These are phyloP conservation scores for Pythium sp. DNA, from an alignment of 352 stramenopile genomes.

Conservation along the genomic window DNA sequence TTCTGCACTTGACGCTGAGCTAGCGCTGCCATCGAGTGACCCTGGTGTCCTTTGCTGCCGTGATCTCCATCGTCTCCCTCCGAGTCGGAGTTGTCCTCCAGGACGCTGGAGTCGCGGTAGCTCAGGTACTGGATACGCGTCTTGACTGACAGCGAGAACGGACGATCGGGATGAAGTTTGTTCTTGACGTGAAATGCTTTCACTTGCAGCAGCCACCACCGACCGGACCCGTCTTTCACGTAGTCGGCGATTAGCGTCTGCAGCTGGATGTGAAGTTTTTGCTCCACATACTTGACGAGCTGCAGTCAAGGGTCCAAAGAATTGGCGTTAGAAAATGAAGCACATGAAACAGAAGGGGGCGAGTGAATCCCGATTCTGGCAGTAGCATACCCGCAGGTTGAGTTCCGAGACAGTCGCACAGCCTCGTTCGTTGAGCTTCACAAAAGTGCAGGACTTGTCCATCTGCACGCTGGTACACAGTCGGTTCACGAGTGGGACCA, in stretches of 20 bases:
- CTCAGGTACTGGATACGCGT: slow-evolving; percentile 48
- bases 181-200: slow-evolving; percentile 69
- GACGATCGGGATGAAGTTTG: slow-evolving; percentile 29
- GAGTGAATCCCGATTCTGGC: not conserved
- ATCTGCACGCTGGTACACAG: slow-evolving; percentile 63
- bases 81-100: slow-evolving; percentile 56
- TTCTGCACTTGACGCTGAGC: slow-evolving; percentile 68
- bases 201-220: slow-evolving; percentile 80
- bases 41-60: slow-evolving; percentile 9
- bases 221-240: slow-evolving; percentile 57
- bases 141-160: slow-evolving; percentile 40
- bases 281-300: slow-evolving; percentile 77
- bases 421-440: slow-evolving; percentile 74
- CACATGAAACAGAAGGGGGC: not conserved
- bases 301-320: slow-evolving; percentile 14
- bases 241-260: slow-evolving; percentile 72
- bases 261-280: slow-evolving; percentile 50
- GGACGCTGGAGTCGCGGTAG: slow-evolving; percentile 61
- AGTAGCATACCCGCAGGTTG: slow-evolving; percentile 46
- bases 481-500: slow-evolving; percentile 40
- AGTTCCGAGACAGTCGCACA: slow-evolving; percentile 66
- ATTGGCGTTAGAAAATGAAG: not conserved
- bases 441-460: slow-evolving; percentile 71
- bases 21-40: slow-evolving; percentile 21
- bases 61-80: slow-evolving; percentile 36